Conservation (phyloP, 805 yeast species). For the Cyberlindnera xylosilytica region DNA sequence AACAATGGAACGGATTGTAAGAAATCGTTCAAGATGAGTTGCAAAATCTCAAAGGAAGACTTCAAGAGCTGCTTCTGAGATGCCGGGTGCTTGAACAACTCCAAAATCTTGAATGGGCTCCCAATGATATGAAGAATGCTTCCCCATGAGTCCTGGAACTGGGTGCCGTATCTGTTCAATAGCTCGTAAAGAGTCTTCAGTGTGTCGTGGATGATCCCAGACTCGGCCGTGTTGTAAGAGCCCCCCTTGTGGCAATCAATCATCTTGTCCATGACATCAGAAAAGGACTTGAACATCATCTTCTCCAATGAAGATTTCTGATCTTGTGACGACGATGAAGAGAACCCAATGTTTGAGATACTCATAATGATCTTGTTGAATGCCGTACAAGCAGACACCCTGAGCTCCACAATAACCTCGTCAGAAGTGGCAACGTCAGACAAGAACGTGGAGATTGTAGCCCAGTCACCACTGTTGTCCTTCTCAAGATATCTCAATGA, state of each 20-base stretch:
- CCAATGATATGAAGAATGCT: slow-evolving; percentile 57
- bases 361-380: slow-evolving; percentile 48
- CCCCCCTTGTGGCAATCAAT: slow-evolving; percentile 29
- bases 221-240: slow-evolving; percentile 51
- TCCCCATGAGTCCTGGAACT: slow-evolving; percentile 67
- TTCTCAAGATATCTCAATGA: slow-evolving; percentile 43
- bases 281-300: slow-evolving; percentile 47
- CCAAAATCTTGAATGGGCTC: slow-evolving; percentile 52
- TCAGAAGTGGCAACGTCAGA: slow-evolving; percentile 44
- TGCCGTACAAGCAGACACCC: slow-evolving; percentile 47
- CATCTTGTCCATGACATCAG: slow-evolving; percentile 41
- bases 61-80: slow-evolving; percentile 41
- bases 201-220: slow-evolving; percentile 61
- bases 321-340: not conserved
- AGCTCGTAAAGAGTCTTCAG: slow-evolving; percentile 65
- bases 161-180: slow-evolving; percentile 74
- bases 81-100: slow-evolving; percentile 22
- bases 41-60: slow-evolving; percentile 78
- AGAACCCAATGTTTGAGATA: slow-evolving; percentile 24
- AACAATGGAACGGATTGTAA: slow-evolving; percentile 64
- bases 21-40: slow-evolving; percentile 83
- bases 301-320: slow-evolving; percentile 36
- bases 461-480: slow-evolving; percentile 46
- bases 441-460: slow-evolving; percentile 42
- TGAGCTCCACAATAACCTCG: slow-evolving; percentile 37